Evolutionary conservation across 202 grass and related monocot species (phyloP).

Genomic region (Carex sylvatica): DNA sequence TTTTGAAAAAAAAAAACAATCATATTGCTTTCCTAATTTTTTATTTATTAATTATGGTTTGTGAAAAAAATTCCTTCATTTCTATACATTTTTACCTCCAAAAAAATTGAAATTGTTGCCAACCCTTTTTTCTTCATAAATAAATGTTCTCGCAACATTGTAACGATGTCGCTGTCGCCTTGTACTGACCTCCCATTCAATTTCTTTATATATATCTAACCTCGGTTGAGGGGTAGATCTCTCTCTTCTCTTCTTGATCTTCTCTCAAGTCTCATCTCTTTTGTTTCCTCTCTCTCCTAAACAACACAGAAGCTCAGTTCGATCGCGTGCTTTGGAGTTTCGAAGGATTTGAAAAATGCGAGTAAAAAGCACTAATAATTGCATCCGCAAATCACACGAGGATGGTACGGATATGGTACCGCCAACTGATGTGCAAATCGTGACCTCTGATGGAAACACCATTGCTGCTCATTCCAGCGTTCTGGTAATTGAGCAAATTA

Average conservation of each 20-base stretch:
- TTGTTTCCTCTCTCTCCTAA: neutral
- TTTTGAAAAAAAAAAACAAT: too few species aligned
- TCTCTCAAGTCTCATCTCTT: neutral
- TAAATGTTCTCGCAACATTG: neutral
- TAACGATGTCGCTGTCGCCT: neutral
- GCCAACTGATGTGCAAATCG: slow-evolving; percentile 55
- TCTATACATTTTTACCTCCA: neutral
- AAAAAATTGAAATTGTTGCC: neutral
- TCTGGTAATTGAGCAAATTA: slow-evolving; percentile 45
- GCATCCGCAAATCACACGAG: neutral
- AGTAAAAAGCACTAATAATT: neutral
- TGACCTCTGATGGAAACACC: slow-evolving; percentile 71
- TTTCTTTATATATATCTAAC: slow-evolving; percentile 23
- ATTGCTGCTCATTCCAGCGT: slow-evolving; percentile 70
- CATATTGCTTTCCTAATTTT: too few species aligned
- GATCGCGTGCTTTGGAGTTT: neutral
- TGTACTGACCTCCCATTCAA: neutral
- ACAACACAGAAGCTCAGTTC: neutral
- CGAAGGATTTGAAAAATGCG: slow-evolving; percentile 22
- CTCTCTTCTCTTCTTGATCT: slow-evolving; percentile 8
- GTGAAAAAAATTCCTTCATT: too few species aligned
- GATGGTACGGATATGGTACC: slow-evolving; percentile 29
- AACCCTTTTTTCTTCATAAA: neutral
- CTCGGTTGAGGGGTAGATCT: neutral
- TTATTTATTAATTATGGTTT: too few species aligned